Evolutionary conservation across 2,329 filamentous ascomycete genomes (phyloP).

Genomic region (Scytalidium sp.): DNA sequence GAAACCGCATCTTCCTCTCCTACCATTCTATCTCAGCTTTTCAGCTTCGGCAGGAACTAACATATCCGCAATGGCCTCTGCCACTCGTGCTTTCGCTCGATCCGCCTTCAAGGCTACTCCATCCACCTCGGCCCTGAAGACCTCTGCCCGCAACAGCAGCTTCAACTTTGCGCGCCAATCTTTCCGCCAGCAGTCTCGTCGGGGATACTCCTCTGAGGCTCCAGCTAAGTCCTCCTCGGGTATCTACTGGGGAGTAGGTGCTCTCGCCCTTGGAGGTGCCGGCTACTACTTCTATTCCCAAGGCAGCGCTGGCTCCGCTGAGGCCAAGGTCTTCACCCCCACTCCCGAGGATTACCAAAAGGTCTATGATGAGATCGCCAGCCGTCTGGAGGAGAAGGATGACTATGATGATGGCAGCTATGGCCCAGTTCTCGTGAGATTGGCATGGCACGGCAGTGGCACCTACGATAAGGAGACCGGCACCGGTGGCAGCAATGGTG

Average conservation of each 20-base stretch:
- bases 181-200: constrained; percentile 72
- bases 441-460: constrained; percentile 92
- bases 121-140: constrained; percentile 51
- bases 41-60: not conserved
- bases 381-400: constrained; percentile 78
- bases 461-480: constrained; percentile 86
- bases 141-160: constrained; percentile 52
- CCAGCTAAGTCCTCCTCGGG: constrained; percentile 50
- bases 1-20: not conserved
- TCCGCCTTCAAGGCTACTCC: constrained; percentile 29
- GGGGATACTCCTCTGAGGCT: constrained; percentile 77
- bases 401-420: constrained; percentile 97
- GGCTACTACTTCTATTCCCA: constrained; percentile 64
- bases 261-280: constrained; percentile 57
- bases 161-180: constrained; percentile 62
- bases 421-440: constrained; percentile 82
- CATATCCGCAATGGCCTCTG: constrained; percentile 33
- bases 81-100: constrained; percentile 34
- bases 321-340: constrained; percentile 62
- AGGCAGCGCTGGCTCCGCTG: constrained; percentile 39
- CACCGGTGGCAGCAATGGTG: constrained; percentile 93
- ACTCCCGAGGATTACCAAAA: constrained; percentile 89
- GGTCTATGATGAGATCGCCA: constrained; percentile 86
- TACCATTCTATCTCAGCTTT: not conserved
- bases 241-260: constrained; percentile 56